phyloP scores from a whole-genome alignment of 129 eudicot genomes.

The Tagetes patula region DNA sequence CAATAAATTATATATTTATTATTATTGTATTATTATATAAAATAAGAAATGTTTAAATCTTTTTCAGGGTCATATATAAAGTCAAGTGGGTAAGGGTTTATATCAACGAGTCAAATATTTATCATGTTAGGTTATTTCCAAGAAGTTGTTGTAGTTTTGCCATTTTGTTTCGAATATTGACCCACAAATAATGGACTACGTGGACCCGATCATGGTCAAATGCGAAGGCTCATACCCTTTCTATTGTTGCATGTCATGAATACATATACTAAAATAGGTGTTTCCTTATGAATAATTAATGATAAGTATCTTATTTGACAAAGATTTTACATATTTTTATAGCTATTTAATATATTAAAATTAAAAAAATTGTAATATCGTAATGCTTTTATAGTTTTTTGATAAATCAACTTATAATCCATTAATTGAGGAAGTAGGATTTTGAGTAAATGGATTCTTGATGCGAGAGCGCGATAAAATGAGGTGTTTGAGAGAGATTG shows the following conservation, averaged over 20 bases:
- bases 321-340: too few relatives aligned
- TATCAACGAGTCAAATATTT: slow-evolving; percentile 9
- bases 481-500: too few relatives aligned
- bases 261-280: not conserved
- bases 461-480: too few relatives aligned
- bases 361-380: too few relatives aligned
- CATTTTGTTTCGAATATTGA: slow-evolving; percentile 14
- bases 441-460: too few relatives aligned
- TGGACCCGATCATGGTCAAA: slow-evolving; percentile 27
- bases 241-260: not conserved
- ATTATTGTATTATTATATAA: not conserved
- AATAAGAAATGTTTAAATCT: not conserved
- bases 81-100: not conserved
- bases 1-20: too few relatives aligned
- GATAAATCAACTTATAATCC: too few relatives aligned
- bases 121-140: slow-evolving; percentile 11
- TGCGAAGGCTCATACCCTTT: slow-evolving; percentile 20
- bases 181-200: slow-evolving; percentile 22
- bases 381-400: too few relatives aligned
- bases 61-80: not conserved
- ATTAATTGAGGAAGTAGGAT: too few relatives aligned
- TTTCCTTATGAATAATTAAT: too few relatives aligned
- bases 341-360: too few relatives aligned
- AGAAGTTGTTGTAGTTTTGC: slow-evolving; percentile 20
- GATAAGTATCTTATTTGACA: too few relatives aligned